Percentiles rank a stretch among this genome's conserved stretches.
Evolutionary conservation across 2,329 filamentous ascomycete genomes (phyloP).

Genomic region (Rhynchosporium agropyri): DNA sequence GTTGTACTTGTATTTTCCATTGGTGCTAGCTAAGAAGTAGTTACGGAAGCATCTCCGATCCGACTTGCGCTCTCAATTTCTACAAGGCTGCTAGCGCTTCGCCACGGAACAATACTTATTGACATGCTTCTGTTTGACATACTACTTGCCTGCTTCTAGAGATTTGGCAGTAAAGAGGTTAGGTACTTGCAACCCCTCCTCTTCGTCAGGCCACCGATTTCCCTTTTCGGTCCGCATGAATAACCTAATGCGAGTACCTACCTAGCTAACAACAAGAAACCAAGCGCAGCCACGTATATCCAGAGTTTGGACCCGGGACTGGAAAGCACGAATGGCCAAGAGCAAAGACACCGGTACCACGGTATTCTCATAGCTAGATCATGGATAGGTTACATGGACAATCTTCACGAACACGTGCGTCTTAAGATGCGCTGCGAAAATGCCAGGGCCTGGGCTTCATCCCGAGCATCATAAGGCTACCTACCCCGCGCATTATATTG

Average conservation of each 20-base stretch:
- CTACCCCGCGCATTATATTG: conserved; percentile 8
- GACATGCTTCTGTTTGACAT: no score
- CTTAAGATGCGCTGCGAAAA: conserved; percentile 27
- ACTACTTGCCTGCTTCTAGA: not conserved
- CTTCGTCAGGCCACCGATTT: conserved; percentile 6
- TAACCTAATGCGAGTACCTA: not conserved
- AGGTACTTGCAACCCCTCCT: not conserved
- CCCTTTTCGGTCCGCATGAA: conserved; percentile 8
- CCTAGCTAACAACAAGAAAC: conserved; percentile 1
- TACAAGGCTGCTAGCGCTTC: conserved; percentile 17
- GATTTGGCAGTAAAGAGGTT: not conserved
- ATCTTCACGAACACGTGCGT: conserved; percentile 24
- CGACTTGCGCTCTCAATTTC: not conserved
- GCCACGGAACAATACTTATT: not conserved
- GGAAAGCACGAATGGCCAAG: not conserved
- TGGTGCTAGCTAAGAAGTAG: no score
- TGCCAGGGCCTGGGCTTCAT: conserved; percentile 17
- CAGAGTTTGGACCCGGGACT: not conserved
- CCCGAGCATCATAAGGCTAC: conserved; percentile 15
- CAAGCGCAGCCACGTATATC: conserved; percentile 5
- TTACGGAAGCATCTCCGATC: not conserved
- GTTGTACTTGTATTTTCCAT: no score
- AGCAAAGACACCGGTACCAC: conserved; percentile 13
- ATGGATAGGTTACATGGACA: conserved; percentile 19
- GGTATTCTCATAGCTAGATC: conserved; percentile 24